Base-by-base conservation (phyloP, 176 grass and related monocot genomes). In the Cenchrus fungigraminus region DNA sequence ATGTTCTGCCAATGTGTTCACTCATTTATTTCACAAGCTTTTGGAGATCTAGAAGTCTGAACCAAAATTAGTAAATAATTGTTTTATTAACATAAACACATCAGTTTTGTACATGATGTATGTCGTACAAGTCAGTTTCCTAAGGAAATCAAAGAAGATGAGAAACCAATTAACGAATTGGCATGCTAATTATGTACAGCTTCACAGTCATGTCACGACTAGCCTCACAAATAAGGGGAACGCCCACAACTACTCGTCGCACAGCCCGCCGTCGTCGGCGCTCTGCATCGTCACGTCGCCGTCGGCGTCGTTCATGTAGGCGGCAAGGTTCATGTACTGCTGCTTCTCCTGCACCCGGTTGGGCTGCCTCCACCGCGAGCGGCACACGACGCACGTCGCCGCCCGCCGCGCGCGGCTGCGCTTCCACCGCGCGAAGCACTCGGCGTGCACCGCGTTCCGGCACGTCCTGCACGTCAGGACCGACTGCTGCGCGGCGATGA, bases 351-450 rank as follows among this genome's bases (percentile, higher is more conserved):
- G 37, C 60, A 89, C 78, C 62, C 82, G 76, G 54, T 68, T 85
- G 2, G 84, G 88, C 74, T 85, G 79, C 89, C 88, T 89, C 97
- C 97, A 99, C 71, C 90, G 80, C 25, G 97, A 85, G 32, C 97
- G 88, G 90, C 97, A 99, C 62, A 99, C 94, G 15, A 96, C 97
- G 80, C 93, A 99, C 78, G 88, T 96, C 65, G 89, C 94, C 19
- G 85, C 86, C 45, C 97, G 89, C 74, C 97, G 72, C 8, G 78
- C 66, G 1, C 91, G 80, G 85, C 89, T 94, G 49, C 97, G 85
- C 88, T 90, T 99, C 97, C 97, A 99, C 78, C 90, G 87, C 69
- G 73, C 78, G 63, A 94, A 86, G 86, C 97, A 99, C 88, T 95
- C 93, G 52, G 86, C 91, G 84, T 99, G 97, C 76, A 99, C 77